These are phyloP conservation scores for Russula earlei DNA, from an alignment of 768 basidiomycete genomes.

Conservation along the genomic window DNA sequence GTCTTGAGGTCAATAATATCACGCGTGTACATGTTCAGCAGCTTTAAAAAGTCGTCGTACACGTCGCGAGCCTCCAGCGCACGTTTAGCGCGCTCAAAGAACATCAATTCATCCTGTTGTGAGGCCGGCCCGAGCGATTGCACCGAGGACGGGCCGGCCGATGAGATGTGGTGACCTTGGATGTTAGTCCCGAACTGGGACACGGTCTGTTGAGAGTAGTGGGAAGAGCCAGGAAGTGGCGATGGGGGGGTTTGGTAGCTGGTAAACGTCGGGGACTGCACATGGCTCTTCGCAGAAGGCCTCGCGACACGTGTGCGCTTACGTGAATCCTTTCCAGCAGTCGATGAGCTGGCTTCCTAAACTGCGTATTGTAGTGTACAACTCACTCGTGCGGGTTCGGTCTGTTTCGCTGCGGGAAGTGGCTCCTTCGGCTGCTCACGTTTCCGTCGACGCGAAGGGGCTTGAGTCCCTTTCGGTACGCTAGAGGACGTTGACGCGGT, in stretches of 20 bases:
- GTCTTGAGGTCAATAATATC: slow-evolving; percentile 84
- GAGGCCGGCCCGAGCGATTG: slow-evolving; percentile 17
- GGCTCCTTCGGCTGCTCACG: slow-evolving; percentile 43
- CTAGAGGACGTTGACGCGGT: background rate
- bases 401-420: background rate
- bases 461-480: slow-evolving; percentile 16
- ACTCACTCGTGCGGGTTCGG: slow-evolving; percentile 9
- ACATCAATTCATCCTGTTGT: slow-evolving; percentile 69
- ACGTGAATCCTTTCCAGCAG: slow-evolving; percentile 13
- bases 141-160: slow-evolving; percentile 7
- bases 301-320: slow-evolving; percentile 17
- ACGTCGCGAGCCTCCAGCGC: slow-evolving; percentile 63
- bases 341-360: background rate
- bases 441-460: slow-evolving; percentile 42
- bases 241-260: slow-evolving; percentile 17
- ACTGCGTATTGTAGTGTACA: background rate
- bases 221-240: slow-evolving; percentile 14
- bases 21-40: slow-evolving; percentile 82
- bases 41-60: slow-evolving; percentile 91
- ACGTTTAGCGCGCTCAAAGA: slow-evolving; percentile 91
- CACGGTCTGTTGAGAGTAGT: slow-evolving; percentile 7
- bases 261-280: slow-evolving; percentile 19
- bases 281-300: slow-evolving; percentile 13
- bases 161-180: slow-evolving; percentile 14
- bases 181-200: slow-evolving; percentile 7